phyloP scores from a whole-genome alignment of 176 grass and related monocot species.

The Rhipidocladum racemiflorum region DNA sequence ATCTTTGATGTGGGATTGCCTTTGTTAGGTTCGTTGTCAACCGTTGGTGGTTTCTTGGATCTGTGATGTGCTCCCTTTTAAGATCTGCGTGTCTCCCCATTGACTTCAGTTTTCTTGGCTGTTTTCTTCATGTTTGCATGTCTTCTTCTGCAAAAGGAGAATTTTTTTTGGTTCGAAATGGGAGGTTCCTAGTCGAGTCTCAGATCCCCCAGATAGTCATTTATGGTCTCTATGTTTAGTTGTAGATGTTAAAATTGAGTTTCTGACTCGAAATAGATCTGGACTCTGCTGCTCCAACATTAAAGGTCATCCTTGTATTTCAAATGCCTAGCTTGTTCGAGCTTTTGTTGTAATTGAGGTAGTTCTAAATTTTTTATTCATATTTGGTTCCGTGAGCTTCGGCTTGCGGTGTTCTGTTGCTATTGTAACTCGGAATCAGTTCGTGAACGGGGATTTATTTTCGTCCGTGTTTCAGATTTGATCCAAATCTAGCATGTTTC shows the following conservation, averaged over 20 bases:
- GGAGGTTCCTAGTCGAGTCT: neutral
- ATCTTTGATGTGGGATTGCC: neutral
- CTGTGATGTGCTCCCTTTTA: neutral
- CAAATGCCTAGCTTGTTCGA: neutral
- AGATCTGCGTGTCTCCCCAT: neutral
- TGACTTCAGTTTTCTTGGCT: neutral
- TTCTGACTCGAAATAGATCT: neutral
- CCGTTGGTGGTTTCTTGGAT: neutral
- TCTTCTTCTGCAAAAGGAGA: neutral
- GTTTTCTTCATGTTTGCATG: neutral
- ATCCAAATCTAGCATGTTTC: neutral
- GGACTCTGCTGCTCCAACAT: neutral
- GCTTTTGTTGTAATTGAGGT: neutral
- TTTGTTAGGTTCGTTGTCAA: neutral
- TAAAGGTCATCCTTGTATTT: neutral
- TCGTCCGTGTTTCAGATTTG: neutral
- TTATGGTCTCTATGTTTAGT: neutral
- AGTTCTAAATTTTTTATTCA: neutral
- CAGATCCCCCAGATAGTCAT: neutral
- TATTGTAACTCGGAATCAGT: neutral
- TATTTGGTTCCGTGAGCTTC: neutral
- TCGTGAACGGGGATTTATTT: neutral
- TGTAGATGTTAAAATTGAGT: neutral
- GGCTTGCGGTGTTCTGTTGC: neutral
- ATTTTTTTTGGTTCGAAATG: neutral